phyloP scores from a whole-genome alignment of 129 eudicot species.

The Dittrichia graveolens region DNA sequence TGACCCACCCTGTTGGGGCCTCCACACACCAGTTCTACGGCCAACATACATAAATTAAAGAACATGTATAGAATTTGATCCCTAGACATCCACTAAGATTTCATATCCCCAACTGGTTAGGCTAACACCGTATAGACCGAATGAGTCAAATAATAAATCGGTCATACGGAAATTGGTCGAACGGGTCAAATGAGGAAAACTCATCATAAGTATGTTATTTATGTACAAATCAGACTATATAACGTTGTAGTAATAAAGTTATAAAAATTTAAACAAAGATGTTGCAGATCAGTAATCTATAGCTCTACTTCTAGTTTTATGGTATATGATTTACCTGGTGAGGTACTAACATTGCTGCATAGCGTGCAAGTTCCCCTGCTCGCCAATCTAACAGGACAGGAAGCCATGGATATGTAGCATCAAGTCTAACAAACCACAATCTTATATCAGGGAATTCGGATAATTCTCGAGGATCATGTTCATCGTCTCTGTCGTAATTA shows the following conservation, averaged over 20 bases:
- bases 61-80: no score
- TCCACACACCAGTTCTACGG: no score
- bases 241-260: no score
- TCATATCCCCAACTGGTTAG: no score
- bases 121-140: no score
- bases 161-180: background rate
- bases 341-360: constrained; percentile 94
- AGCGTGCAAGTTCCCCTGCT: constrained; percentile 96
- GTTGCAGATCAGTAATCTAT: background rate
- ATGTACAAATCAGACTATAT: background rate
- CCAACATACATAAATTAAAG: no score
- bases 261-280: no score
- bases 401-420: constrained; percentile 88
- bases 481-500: constrained; percentile 68
- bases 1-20: no score
- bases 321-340: constrained; percentile 61
- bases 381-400: constrained; percentile 89
- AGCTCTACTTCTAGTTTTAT: background rate
- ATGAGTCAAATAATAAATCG: background rate
- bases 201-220: background rate
- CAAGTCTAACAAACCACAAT: constrained; percentile 93
- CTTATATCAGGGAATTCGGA: constrained; percentile 88
- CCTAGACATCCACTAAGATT: no score
- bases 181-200: background rate
- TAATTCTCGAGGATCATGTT: constrained; percentile 74